These are phyloP conservation scores for Syncephalastrum racemosum DNA, from an alignment of 371 early-diverging fungal species.

Conservation along the genomic window DNA sequence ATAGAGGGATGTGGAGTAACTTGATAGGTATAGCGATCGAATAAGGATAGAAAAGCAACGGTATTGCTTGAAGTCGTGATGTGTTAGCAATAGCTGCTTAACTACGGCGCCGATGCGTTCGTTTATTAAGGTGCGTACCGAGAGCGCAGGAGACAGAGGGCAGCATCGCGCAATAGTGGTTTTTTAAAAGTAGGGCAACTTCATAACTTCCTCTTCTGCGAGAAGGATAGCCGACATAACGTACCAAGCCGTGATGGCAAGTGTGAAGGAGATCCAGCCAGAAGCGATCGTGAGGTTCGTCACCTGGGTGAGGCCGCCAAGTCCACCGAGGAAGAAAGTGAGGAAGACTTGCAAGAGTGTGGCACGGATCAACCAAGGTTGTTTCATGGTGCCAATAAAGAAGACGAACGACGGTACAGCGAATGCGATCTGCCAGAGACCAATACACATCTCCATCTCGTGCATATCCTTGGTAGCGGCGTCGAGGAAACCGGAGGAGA, in stretches of 20 bases:
- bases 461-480: slow-evolving; percentile 16
- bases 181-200: slow-evolving; percentile 35
- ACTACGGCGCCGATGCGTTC: no score
- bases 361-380: slow-evolving; percentile 33
- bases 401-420: slow-evolving; percentile 34
- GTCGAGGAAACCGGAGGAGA: slow-evolving; percentile 21
- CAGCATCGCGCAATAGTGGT: no score
- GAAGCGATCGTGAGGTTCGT: slow-evolving; percentile 18
- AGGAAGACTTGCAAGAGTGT: slow-evolving; percentile 38
- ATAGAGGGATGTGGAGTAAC: no score
- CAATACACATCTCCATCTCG: slow-evolving; percentile 26
- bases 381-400: slow-evolving; percentile 36
- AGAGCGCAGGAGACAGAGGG: no score
- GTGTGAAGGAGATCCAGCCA: slow-evolving; percentile 39
- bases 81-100: no score
- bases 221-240: slow-evolving; percentile 31
- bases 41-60: no score
- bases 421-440: slow-evolving; percentile 33
- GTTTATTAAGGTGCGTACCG: no score
- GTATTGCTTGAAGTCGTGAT: no score
- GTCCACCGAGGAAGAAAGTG: slow-evolving; percentile 34
- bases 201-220: slow-evolving; percentile 30
- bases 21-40: no score
- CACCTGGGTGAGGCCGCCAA: slow-evolving; percentile 28
- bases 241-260: slow-evolving; percentile 40